Conservation (phyloP, 225 moss, liverwort and hornwort species). For the Marchantia paleacea region DNA sequence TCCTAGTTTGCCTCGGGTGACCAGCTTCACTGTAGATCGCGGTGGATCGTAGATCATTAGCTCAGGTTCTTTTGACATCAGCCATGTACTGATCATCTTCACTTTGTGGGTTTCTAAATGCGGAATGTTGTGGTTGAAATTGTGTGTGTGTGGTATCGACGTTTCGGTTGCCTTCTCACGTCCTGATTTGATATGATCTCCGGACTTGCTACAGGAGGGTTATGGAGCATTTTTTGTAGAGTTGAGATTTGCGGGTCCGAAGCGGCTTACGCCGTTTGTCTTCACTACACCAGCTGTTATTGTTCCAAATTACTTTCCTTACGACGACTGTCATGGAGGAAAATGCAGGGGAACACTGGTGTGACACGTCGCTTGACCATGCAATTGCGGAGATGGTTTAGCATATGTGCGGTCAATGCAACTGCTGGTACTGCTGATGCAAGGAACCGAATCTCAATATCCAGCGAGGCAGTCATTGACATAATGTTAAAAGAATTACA, state of each 20-base stretch:
- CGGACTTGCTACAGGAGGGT: constrained; percentile 50
- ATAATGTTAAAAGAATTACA: constrained; percentile 1
- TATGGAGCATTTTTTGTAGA: constrained; percentile 95
- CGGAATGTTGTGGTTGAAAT: too few species aligned
- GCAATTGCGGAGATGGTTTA: constrained; percentile 18
- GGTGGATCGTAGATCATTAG: too few species aligned
- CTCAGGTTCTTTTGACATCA: too few species aligned
- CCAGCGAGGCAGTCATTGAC: constrained; percentile 12
- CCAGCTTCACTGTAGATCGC: too few species aligned
- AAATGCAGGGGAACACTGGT: constrained; percentile 63
- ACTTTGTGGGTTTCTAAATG: too few species aligned
- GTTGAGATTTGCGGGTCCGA: constrained; percentile 75
- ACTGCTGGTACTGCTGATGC: constrained; percentile 25
- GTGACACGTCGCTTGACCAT: constrained; percentile 38
- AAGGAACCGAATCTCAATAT: constrained; percentile 25
- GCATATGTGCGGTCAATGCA: constrained; percentile 16
- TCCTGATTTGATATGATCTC: background rate
- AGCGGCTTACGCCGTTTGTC: constrained; percentile 51
- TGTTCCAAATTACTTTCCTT: constrained; percentile 64
- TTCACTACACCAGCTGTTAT: constrained; percentile 80
- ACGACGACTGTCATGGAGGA: constrained; percentile 63
- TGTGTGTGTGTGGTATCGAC: background rate
- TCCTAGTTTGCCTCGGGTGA: background rate
- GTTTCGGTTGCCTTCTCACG: too few species aligned
- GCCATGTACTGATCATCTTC: background rate